Conservation (phyloP, 768 basidiomycete genomes). For the Pleurotus tuber-regium region DNA sequence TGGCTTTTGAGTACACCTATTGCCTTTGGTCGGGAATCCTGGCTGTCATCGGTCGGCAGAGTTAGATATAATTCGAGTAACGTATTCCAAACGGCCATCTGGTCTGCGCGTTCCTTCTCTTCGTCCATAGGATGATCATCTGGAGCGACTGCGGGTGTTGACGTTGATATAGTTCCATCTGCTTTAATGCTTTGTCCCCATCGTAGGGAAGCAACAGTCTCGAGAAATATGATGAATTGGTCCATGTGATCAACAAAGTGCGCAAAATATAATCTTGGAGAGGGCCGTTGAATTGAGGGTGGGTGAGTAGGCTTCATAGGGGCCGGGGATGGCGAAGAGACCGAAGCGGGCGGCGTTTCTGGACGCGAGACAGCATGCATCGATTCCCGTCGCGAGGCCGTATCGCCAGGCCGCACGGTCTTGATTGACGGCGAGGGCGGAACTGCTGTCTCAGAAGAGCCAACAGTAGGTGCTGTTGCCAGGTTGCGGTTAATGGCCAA, state of each 20-base stretch:
- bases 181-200: slow-evolving; percentile 74
- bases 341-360: slow-evolving; percentile 30
- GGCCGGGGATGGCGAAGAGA: slow-evolving; percentile 22
- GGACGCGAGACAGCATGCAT: slow-evolving; percentile 31
- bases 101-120: slow-evolving; percentile 59
- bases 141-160: slow-evolving; percentile 12
- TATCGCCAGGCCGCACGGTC: slow-evolving; percentile 37
- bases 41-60: slow-evolving; percentile 40
- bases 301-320: slow-evolving; percentile 19
- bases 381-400: slow-evolving; percentile 34
- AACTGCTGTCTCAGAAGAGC: slow-evolving; percentile 34
- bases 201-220: slow-evolving; percentile 74
- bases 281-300: slow-evolving; percentile 55
- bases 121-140: slow-evolving; percentile 37
- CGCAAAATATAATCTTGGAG: slow-evolving; percentile 86
- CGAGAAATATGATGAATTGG: slow-evolving; percentile 84
- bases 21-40: slow-evolving; percentile 59
- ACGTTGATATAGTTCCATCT: slow-evolving; percentile 20
- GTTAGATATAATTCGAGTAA: slow-evolving; percentile 90
- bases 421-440: slow-evolving; percentile 47
- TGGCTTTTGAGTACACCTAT: slow-evolving; percentile 63
- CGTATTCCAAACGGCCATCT: slow-evolving; percentile 92
- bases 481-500: slow-evolving; percentile 68
- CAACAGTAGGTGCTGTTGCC: slow-evolving; percentile 34
- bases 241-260: slow-evolving; percentile 90